Base-by-base conservation (phyloP, 257 asterid genomes). In the Eucommia ulmoides region DNA sequence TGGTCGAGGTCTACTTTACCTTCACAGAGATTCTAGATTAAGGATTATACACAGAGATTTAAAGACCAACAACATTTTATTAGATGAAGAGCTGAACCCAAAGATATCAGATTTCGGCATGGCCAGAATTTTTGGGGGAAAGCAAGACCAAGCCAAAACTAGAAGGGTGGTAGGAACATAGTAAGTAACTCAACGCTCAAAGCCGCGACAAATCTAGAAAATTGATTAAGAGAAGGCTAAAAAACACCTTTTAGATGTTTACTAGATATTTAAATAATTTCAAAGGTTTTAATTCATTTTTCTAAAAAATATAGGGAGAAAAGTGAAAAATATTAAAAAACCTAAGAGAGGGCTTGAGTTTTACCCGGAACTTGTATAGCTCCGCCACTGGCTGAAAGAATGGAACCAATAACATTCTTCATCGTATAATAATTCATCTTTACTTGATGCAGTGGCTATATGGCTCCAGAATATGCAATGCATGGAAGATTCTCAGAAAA, bases 401-500 rank as follows among this genome's bases (percentile, higher is more conserved):
- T n/a, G n/a, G n/a, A n/a, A n/a, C n/a, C n/a, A n/a, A n/a, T n/a
- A n/a, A n/a, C n/a, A n/a, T n/a, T n/a, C n/a, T n/a, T n/a, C n/a
- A n/a, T 21, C 19, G 22, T 15, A 2, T 3, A 1, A 3, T 22
- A n/a, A 9, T 19, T 1, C 42, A 19, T 1, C n/a, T 20, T 12
- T 6, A 19, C 22, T 18, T 29, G 8, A 54, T 58, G 65, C 60
- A 74, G 85, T 44, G 92, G 92, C 51, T 81, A 77, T 24, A 75
- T 81, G 92, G 79, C 92, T 0, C 92, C 83, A 0, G 92, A 81
- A 50, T 81, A 81, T 55, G 92, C 83, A 33, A 72, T 77, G 77
- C 73, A 50, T 53, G 87, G 92, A 33, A 51, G 68, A 19, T 71
- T 68, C 22, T 78, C 82, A 0, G 76, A 72, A 24, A 74, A 74